Evolutionary conservation across 306 rosid species (phyloP).

Genomic region (Lathyrus tuberosus): DNA sequence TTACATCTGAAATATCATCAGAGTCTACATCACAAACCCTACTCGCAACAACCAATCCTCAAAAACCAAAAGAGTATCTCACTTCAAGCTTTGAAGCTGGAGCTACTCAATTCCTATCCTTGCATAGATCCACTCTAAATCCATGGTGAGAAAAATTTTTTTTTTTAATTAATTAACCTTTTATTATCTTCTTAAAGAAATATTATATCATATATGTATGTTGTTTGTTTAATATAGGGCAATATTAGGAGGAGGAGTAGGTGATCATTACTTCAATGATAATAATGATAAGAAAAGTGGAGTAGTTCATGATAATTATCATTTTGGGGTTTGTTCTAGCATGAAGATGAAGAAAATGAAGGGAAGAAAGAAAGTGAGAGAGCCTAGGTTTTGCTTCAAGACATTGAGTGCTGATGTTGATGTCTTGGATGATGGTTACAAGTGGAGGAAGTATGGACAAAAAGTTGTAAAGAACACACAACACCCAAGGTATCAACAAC

Average conservation of each 20-base stretch:
- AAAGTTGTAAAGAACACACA: conserved; percentile 99
- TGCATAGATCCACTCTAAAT: conserved; percentile 74
- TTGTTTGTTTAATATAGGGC: conserved; percentile 50
- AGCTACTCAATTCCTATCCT: conserved; percentile 67
- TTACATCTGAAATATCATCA: conserved; percentile 47
- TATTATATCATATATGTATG: background rate
- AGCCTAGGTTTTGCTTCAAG: conserved; percentile 98
- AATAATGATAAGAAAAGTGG: conserved; percentile 50
- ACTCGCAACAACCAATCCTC: conserved; percentile 48
- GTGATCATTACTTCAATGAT: conserved; percentile 50
- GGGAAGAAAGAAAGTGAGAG: conserved; percentile 90
- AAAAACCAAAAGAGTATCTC: conserved; percentile 52
- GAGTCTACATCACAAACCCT: conserved; percentile 66
- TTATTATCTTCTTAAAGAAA: background rate
- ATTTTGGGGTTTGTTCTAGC: conserved; percentile 56
- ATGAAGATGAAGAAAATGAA: conserved; percentile 94
- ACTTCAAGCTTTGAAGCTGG: conserved; percentile 48
- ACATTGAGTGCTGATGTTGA: conserved; percentile 88
- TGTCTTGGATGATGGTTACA: conserved; percentile 98
- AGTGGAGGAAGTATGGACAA: conserved; percentile 99
- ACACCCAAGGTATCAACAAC: conserved; percentile 76
- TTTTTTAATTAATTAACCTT: background rate
- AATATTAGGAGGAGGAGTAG: conserved; percentile 54
- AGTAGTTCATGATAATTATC: conserved; percentile 39
- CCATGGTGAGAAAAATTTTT: conserved; percentile 56